Percentiles rank a stretch among this genome's conserved stretches.
phyloP scores from a whole-genome alignment of 2,329 filamentous ascomycete species.

The Penicillium olsonii region DNA sequence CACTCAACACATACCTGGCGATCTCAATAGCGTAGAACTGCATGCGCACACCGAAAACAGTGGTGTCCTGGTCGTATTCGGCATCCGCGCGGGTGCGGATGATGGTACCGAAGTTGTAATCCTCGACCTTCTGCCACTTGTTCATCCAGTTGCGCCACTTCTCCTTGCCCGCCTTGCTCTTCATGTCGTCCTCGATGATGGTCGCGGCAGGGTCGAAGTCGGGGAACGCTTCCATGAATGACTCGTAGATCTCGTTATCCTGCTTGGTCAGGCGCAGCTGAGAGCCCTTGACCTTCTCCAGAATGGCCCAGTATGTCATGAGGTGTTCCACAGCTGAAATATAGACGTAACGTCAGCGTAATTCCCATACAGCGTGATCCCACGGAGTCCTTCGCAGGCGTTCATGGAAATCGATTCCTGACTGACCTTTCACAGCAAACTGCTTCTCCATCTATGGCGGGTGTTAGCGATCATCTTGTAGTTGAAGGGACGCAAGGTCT shows the following conservation, averaged over 20 bases:
- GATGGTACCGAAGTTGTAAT: constrained; percentile 98
- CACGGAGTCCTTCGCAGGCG: no score
- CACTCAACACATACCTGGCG: constrained; percentile 56
- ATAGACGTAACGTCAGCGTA: constrained; percentile 9
- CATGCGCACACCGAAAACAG: constrained; percentile 87
- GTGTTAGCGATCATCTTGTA: constrained; percentile 25
- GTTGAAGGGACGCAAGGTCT: constrained; percentile 28
- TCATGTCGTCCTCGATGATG: constrained; percentile 92
- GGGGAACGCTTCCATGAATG: constrained; percentile 84
- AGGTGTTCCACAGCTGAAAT: constrained; percentile 80
- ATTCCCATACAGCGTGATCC: background rate
- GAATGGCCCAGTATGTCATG: constrained; percentile 94
- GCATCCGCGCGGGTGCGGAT: constrained; percentile 73
- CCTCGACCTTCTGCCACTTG: constrained; percentile 88
- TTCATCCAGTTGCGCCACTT: constrained; percentile 94
- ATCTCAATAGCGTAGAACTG: constrained; percentile 82
- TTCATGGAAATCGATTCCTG: background rate
- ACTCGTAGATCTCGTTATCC: constrained; percentile 91
- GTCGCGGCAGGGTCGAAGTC: constrained; percentile 82
- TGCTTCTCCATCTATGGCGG: constrained; percentile 87
- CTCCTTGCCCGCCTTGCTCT: constrained; percentile 94
- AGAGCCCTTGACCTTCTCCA: constrained; percentile 89
- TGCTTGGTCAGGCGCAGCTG: constrained; percentile 85
- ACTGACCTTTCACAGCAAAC: constrained; percentile 88
- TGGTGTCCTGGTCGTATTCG: constrained; percentile 86